Evolutionary conservation across 1,284 basidiomycete genomes (phyloP), one percentile per base, ranked within the genome.

Genomic region (Peniophora sp.): DNA sequence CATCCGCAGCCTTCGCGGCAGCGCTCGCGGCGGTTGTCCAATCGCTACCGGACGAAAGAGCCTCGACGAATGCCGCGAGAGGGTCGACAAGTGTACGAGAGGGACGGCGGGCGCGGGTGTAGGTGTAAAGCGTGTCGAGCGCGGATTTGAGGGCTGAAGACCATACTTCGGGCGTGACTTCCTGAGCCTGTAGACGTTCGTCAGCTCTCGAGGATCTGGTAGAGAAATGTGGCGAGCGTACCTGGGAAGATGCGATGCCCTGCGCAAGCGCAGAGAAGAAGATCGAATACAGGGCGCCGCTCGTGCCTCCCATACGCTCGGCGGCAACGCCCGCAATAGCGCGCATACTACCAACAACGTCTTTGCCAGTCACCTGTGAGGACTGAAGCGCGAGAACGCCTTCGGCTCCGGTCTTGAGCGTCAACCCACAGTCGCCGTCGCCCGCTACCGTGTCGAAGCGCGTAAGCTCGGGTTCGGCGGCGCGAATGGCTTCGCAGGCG

Each of bases 81-180:
- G 94, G 93, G 67, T 97, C 94, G 43, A 97, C 78, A 27, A 97
- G 81, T 2, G 93, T 97, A 58, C 94, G 82, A 10, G 89, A 92
- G 3, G 94, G 94, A 1, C 86, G 86, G 20, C 94, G 82, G 3
- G 94, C 94, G 44, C 83, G 80, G 1, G 93, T 96, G 71, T 95
- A 97, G 22, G 82, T 84, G 70, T 90, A 93, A 23, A 97, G 69
- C 52, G 82, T 84, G 20, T 67, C 66, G 44, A 92, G 76, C 3
- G 94, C 90, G 11, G 70, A 71, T 19, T 66, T 64, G 50, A 85
- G 74, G 14, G 84, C 83, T 35, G 61, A 56, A 19, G 76, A 69
- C 92, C 92, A 96, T 2, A 79, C 68, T 25, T 75, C 69, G 0
- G 71, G 63, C 0, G 79, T 79, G 39, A 70, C 66, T n/a, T n/a